phyloP scores from a whole-genome alignment of 768 basidiomycete genomes.

The Suillus brevipes region DNA sequence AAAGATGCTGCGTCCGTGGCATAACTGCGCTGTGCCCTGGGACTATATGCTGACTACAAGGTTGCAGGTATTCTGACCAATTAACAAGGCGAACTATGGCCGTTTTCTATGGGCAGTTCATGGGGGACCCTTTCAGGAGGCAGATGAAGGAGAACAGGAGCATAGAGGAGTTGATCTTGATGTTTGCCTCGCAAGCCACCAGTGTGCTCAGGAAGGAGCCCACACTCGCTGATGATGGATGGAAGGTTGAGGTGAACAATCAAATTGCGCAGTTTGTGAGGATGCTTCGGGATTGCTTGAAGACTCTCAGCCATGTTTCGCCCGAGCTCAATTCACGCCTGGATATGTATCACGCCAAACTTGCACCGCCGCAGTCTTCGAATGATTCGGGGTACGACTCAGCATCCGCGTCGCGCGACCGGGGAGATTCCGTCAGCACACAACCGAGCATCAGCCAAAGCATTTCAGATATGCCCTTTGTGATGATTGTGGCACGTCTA shows the following conservation, averaged over 20 bases:
- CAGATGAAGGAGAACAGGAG: slow-evolving; percentile 97
- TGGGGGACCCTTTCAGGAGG: slow-evolving; percentile 78
- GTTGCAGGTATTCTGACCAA: slow-evolving; percentile 80
- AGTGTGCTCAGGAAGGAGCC: slow-evolving; percentile 88
- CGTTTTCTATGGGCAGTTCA: slow-evolving; percentile 89
- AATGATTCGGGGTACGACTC: slow-evolving; percentile 71
- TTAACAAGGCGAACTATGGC: slow-evolving; percentile 87
- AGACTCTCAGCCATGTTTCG: slow-evolving; percentile 71
- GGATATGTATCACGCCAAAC: slow-evolving; percentile 81
- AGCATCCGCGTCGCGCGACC: slow-evolving; percentile 55
- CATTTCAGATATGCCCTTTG: slow-evolving; percentile 78
- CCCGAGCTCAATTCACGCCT: slow-evolving; percentile 80
- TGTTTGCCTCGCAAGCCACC: slow-evolving; percentile 92
- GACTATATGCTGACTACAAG: slow-evolving; percentile 9
- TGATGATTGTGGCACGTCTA: slow-evolving; percentile 62
- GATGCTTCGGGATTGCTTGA: slow-evolving; percentile 79
- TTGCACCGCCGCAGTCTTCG: slow-evolving; percentile 60
- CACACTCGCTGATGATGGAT: slow-evolving; percentile 76
- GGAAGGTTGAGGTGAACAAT: slow-evolving; percentile 91
- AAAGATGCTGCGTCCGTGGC: slow-evolving; percentile 79
- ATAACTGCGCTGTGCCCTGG: slow-evolving; percentile 3
- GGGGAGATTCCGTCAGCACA: slow-evolving; percentile 47
- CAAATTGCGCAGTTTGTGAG: slow-evolving; percentile 90
- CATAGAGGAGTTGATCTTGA: slow-evolving; percentile 95
- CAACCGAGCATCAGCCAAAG: slow-evolving; percentile 41